phyloP scores from a whole-genome alignment of 208 protist species.

The Zelonia costaricensis region DNA sequence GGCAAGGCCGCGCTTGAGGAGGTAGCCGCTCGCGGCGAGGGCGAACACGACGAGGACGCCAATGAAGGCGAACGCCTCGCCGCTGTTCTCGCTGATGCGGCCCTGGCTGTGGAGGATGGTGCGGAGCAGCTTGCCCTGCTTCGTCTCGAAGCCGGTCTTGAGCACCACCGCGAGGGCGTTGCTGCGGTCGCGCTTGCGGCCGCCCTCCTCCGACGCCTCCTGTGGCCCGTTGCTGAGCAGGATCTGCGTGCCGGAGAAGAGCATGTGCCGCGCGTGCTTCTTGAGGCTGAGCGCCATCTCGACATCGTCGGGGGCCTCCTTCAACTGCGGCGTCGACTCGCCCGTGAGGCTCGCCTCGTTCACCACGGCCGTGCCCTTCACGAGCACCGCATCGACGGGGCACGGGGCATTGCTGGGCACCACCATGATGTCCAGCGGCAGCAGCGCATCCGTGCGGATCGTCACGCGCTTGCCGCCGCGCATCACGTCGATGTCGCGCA shows the following conservation, averaged over 20 bases:
- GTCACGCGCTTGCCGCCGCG: conserved; percentile 56
- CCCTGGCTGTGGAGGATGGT: conserved; percentile 94
- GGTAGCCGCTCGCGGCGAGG: conserved; percentile 92
- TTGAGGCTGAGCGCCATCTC: conserved; percentile 78
- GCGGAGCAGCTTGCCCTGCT: conserved; percentile 97
- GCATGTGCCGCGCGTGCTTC: conserved; percentile 90
- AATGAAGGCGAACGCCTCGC: conserved; percentile 97
- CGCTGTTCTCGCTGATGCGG: conserved; percentile 94
- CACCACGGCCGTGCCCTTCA: conserved; percentile 95
- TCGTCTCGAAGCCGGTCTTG: conserved; percentile 98
- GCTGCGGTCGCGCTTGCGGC: conserved; percentile 20
- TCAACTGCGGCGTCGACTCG: conserved; percentile 98
- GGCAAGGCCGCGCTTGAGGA: conserved; percentile 91
- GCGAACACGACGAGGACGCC: conserved; percentile 97
- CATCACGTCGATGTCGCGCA: conserved; percentile 70
- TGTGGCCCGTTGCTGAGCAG: conserved; percentile 87
- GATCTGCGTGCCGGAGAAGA: conserved; percentile 96
- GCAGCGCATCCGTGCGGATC: conserved; percentile 73
- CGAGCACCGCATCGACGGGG: conserved; percentile 96
- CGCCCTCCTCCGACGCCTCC: conserved; percentile 28
- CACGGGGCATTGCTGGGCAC: conserved; percentile 78
- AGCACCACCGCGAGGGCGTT: conserved; percentile 96
- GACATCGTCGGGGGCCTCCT: conserved; percentile 86
- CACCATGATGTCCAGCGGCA: conserved; percentile 96
- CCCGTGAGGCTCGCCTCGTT: conserved; percentile 99